Conservation (phyloP, 306 rosid species). For the Arachis hypogaea region DNA sequence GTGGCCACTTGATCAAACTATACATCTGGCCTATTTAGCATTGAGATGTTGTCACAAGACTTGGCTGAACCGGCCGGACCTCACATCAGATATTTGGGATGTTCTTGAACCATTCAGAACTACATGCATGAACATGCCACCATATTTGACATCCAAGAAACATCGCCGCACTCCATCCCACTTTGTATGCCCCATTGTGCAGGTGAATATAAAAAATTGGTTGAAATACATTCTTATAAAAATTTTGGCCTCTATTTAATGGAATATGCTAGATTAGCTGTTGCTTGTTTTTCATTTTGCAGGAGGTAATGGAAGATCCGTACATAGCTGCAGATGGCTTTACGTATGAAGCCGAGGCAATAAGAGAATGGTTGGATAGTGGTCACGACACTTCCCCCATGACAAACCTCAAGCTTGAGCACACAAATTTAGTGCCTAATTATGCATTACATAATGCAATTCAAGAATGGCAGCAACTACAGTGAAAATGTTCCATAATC, state of each 20-base stretch:
- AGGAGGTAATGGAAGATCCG: constrained; percentile 95
- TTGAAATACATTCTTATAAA: constrained; percentile 33
- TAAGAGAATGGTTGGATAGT: constrained; percentile 83
- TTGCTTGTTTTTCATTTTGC: constrained; percentile 44
- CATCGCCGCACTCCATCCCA: constrained; percentile 76
- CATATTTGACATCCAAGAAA: constrained; percentile 59
- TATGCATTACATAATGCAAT: constrained; percentile 87
- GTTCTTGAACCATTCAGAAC: constrained; percentile 74
- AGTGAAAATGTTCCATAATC: constrained; percentile 35
- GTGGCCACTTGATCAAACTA: constrained; percentile 77
- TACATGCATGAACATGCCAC: constrained; percentile 51
- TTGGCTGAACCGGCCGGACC: constrained; percentile 63
- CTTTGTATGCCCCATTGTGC: constrained; percentile 91
- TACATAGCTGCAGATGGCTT: constrained; percentile 95
- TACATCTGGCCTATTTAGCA: constrained; percentile 70
- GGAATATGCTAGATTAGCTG: constrained; percentile 13
- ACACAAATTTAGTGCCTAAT: constrained; percentile 83
- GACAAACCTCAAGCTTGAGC: constrained; percentile 93
- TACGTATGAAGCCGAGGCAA: constrained; percentile 93
- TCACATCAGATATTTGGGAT: constrained; percentile 62
- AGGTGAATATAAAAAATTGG: constrained; percentile 58
- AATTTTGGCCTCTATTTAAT: neutral
- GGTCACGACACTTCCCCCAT: constrained; percentile 94
- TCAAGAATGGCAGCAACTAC: constrained; percentile 84
- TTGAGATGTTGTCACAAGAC: constrained; percentile 71